A percentile compares a stretch with the other conserved stretches of the same genome.
These are phyloP conservation scores for Coniosporium tulheliwenetii DNA, from an alignment of 2,329 filamentous ascomycete species.

Conservation along the genomic window DNA sequence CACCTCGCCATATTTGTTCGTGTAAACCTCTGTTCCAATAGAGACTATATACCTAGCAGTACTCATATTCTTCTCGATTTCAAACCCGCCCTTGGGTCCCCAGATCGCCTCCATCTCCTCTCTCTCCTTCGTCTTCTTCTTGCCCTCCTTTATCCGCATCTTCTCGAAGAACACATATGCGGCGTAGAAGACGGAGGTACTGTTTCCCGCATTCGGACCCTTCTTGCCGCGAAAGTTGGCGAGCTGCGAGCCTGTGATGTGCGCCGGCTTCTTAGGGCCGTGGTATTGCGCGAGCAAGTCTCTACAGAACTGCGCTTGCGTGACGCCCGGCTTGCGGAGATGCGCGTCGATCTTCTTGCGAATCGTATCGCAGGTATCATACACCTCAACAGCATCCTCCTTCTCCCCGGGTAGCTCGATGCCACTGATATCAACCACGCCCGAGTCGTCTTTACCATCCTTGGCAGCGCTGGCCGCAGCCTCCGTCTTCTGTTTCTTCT, in stretches of 20 bases:
- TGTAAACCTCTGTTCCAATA: not conserved
- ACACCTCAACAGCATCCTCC: slow-evolving; percentile 30
- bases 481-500: slow-evolving; percentile 17
- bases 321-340: slow-evolving; percentile 31
- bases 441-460: slow-evolving; percentile 3
- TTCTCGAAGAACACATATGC: slow-evolving; percentile 47
- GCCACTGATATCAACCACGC: slow-evolving; percentile 20
- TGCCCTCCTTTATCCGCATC: slow-evolving; percentile 33
- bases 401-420: slow-evolving; percentile 34
- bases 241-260: slow-evolving; percentile 28
- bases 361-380: slow-evolving; percentile 42
- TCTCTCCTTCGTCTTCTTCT: slow-evolving; percentile 35
- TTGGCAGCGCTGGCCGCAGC: not conserved
- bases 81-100: slow-evolving; percentile 6
- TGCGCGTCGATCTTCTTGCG: slow-evolving; percentile 40
- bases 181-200: slow-evolving; percentile 34
- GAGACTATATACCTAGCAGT: not conserved
- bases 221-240: slow-evolving; percentile 35
- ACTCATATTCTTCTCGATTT: slow-evolving; percentile 1
- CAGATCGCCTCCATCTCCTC: slow-evolving; percentile 34
- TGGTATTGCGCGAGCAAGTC: slow-evolving; percentile 29
- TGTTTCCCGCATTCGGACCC: slow-evolving; percentile 32
- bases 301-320: slow-evolving; percentile 36
- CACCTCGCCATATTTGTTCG: not conserved
- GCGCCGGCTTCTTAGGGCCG: slow-evolving; percentile 9